Evolutionary conservation across 345 rosid species (phyloP), one percentile per base, ranked within the genome.

Genomic region (Populus nigra): DNA sequence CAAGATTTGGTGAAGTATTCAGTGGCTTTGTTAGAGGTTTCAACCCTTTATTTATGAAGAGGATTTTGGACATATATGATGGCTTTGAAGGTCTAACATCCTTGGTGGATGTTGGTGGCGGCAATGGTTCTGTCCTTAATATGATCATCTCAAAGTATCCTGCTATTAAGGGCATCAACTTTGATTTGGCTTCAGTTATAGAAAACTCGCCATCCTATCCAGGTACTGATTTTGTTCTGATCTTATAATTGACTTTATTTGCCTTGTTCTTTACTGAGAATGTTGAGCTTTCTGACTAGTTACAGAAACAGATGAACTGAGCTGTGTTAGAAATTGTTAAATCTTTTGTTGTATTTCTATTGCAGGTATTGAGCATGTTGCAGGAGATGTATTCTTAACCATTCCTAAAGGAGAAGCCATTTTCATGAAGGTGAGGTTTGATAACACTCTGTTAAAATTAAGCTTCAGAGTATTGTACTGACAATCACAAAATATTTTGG

Each of bases 81-180:
- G 98, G 97, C 61, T 94, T 91, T 20, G 90, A 91, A 67, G 86
- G 90, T 2, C 87, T 93, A 27, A 73, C 75, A 12, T 87, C 95
- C 0, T 59, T 94, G 75, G 97, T 93, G 5, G 97, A 94, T 81
- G 98, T 94, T 38, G 97, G 98, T 23, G 95, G 98, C n/a, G 97
- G 97, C 65, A 89, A 78, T 38, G 97, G 98, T 16, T 91, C 94
- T 73, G 83, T 91, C 15, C 86, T 93, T 62, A 82, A 78, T 73
- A 84, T 90, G 94, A 94, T 93, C 55, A 75, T 93, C 73, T 83
- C 95, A 35, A 89, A 88, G 77, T 80, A 90, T 79, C 95, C 97
- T 16, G 73, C 88, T 0, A 86, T 93, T 9, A 91, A 90, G 80
- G 97, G 97, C 74, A 90, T 93, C 73, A 93, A 91, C 88, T 94